Percentiles rank a stretch among this genome's conserved stretches.
Conservation (phyloP, 768 basidiomycete species). For the Termitomyces sp. region DNA sequence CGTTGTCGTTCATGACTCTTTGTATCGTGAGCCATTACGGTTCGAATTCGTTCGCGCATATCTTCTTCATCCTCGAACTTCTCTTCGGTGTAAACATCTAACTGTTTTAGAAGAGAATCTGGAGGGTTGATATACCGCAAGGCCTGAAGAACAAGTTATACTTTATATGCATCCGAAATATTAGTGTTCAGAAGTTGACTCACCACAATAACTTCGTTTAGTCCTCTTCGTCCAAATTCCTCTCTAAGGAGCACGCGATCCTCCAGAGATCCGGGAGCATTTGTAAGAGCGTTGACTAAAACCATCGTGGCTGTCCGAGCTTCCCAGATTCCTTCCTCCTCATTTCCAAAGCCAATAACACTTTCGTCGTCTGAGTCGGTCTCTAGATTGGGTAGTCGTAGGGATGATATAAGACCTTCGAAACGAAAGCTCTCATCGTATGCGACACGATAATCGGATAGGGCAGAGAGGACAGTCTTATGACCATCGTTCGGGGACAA, state of each 20-base stretch:
- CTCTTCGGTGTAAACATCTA: constrained; percentile 82
- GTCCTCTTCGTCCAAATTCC: too few relatives aligned
- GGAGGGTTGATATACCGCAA: constrained; percentile 24
- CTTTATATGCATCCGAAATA: too few relatives aligned
- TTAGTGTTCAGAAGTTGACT: too few relatives aligned
- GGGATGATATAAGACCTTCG: constrained; percentile 62
- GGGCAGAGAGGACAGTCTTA: constrained; percentile 66
- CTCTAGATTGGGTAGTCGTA: constrained; percentile 53
- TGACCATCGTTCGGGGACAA: constrained; percentile 70
- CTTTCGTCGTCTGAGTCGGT: constrained; percentile 28
- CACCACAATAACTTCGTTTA: too few relatives aligned
- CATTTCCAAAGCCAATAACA: constrained; percentile 34
- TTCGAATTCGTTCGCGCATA: constrained; percentile 59
- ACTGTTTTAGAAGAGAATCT: constrained; percentile 62
- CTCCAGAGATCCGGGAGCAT: constrained; percentile 72
- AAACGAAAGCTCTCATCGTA: constrained; percentile 79
- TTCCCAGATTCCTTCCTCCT: constrained; percentile 79
- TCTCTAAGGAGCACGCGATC: constrained; percentile 47
- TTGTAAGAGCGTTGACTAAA: constrained; percentile 76
- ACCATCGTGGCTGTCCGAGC: constrained; percentile 73
- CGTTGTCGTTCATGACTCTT: constrained; percentile 27
- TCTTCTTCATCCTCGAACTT: constrained; percentile 90
- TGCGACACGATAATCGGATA: constrained; percentile 76
- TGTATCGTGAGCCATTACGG: constrained; percentile 23
- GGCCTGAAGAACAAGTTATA: not conserved